Base-by-base conservation (phyloP, 1,139 yeast species). In the Debaryomyces fabryi region DNA sequence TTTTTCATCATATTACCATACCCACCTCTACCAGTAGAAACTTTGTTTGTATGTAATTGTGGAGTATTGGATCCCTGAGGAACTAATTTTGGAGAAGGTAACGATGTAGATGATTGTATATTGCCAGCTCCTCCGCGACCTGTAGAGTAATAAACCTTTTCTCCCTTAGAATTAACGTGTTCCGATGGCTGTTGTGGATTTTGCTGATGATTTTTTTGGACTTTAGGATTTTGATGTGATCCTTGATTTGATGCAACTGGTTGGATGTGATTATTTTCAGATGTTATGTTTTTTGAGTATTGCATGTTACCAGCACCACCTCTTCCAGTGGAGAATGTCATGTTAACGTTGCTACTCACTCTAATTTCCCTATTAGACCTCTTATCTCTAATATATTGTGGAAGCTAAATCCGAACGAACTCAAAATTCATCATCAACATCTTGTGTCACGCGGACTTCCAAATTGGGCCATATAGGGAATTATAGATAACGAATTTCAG, bases 121-220 rank as follows among this genome's bases (percentile, higher is more conserved):
- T 87, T 87, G 7, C 93, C 93, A 0, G 88, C 88, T 4, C 95
- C 93, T 9, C 95, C 95, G 54, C 95, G 76, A 9, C 93, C 93
- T 0, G 90, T 85, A n/a, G 87, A 81, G 55, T 76, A 73, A 53
- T 68, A 71, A 7, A 71, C 68, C 51, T 68, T 68, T 44, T 39
- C 40, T 10, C 24, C 12, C 34, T 43, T 18, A 48, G 45, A 20
- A 34, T 48, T 18, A 46, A 48, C 40, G 25, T 46, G 23, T n/a
- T 35, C 38, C 4, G 38, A n/a, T 12, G 13, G 24, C 12, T 18
- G 23, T 20, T 29, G 46, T 38, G 47, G 38, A 12, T 7, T 35
- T 35, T 33, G 46, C 39, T 49, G 42, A 34, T 16, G 44, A 18
- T 36, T 43, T 16, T 24, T 24, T 37, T 42, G 45, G 10, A 15